Conservation (phyloP, 164 flowering plant genomes). For the Vitis rotundifolia region DNA sequence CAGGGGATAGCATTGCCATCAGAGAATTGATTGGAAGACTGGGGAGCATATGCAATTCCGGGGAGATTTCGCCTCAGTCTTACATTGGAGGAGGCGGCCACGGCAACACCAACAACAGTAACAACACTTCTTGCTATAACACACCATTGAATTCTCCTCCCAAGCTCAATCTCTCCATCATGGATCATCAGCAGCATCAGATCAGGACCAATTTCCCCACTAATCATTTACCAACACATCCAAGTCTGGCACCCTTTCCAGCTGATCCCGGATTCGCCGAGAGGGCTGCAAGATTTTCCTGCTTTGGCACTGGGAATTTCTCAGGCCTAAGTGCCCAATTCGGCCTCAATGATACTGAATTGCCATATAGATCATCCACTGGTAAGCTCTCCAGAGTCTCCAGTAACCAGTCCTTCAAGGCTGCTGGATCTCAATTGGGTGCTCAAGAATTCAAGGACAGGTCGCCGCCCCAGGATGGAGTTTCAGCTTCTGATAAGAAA, state of each 20-base stretch:
- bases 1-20: constrained; percentile 13
- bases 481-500: constrained; percentile 20
- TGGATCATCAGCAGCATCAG: constrained; percentile 47
- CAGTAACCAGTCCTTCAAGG: constrained; percentile 51
- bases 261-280: constrained; percentile 86
- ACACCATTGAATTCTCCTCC: constrained; percentile 80
- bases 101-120: constrained; percentile 25
- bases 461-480: constrained; percentile 11
- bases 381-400: constrained; percentile 56
- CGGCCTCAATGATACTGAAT: constrained; percentile 34
- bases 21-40: constrained; percentile 45
- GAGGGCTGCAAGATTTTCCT: constrained; percentile 81
- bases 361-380: constrained; percentile 27
- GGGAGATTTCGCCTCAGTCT: constrained; percentile 37
- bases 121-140: constrained; percentile 46
- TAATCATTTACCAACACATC: constrained; percentile 24
- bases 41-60: constrained; percentile 39
- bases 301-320: constrained; percentile 57
- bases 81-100: constrained; percentile 6
- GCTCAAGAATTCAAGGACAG: constrained; percentile 14
- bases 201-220: constrained; percentile 18
- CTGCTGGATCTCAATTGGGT: constrained; percentile 39
- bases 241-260: constrained; percentile 47
- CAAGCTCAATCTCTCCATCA: constrained; percentile 44
- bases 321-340: constrained; percentile 35